A percentile compares a stretch with the other conserved stretches of the same genome.
Conservation (phyloP, 768 basidiomycete genomes). For the Lentinula detonsa region DNA sequence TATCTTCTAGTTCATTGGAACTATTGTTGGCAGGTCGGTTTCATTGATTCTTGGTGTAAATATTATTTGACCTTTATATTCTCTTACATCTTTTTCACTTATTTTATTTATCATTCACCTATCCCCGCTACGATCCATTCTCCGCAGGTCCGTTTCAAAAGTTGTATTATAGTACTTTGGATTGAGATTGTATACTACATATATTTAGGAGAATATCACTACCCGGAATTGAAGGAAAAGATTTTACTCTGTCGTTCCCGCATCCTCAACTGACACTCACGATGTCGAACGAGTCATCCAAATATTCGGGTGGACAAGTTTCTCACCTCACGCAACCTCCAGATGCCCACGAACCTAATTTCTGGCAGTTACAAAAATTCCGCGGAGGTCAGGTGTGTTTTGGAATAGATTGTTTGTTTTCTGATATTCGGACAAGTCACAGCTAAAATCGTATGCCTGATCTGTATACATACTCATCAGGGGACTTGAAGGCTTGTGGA, state of each 20-base stretch:
- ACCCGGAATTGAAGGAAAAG: background rate
- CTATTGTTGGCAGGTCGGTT: background rate
- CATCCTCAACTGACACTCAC: background rate
- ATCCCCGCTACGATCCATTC: background rate
- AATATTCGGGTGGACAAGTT: background rate
- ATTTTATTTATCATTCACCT: background rate
- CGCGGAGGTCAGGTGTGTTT: background rate
- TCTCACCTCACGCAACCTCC: background rate
- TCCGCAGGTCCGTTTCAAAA: background rate
- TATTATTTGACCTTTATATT: background rate
- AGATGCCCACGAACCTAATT: constrained; percentile 2
- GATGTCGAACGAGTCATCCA: background rate
- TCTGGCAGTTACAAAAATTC: background rate
- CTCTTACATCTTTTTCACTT: background rate
- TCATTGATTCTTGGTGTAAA: background rate
- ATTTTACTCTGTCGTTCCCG: background rate
- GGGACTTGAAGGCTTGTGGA: no score
- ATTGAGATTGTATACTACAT: background rate
- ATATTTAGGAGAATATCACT: background rate
- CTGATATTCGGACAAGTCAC: background rate
- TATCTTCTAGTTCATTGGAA: background rate
- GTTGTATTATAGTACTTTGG: background rate
- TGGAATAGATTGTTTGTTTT: background rate
- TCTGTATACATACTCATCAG: no score
- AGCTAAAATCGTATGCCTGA: no score